Evolutionary conservation across 2,329 filamentous ascomycete species (phyloP), one percentile per base, ranked within the genome.

Genomic region (Monilinia vaccinii-corymbosi): DNA sequence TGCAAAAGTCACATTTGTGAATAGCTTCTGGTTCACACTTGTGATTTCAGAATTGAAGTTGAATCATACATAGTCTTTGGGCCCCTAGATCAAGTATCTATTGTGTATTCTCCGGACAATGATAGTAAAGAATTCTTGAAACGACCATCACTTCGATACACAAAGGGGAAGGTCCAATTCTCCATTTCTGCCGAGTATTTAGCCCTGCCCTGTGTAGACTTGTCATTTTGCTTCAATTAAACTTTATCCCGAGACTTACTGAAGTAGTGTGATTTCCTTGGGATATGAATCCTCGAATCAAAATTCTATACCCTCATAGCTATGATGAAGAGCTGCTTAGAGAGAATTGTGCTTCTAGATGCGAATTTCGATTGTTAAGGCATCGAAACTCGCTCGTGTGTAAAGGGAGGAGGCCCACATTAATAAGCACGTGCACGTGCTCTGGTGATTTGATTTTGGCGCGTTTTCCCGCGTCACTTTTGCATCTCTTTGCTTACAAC

Each of bases 401-500:
- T n/a, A 28, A 16, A 14, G 36, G 6, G 38, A 40, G 7, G 6
- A 6, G 2, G 16, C 7, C 3, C 6, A 28, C 25, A 28, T 28
- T 28, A 28, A 28, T 13, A 21, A 21, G 32, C 48, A 28, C n/a
- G 2, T 9, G n/a, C 50, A 52, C 50, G 50, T 52, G 38, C 4
- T 55, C 44, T 32, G 25, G 38, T 32, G 40, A 21, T 49, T 32
- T 2, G 28, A 21, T 42, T 55, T 32, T 44, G n/a, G 38, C 51
- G 51, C n/a, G 51, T 32, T 34, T 53, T 38, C 38, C 38, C 51
- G 38, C 51, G 51, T 55, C 28, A 44, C 50, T 53, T 44, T 36
- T 42, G 18, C 38, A 10, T 44, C n/a, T 18, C 44, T 44, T 21
- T 53, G 28, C 32, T 44, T 32, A 1, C 28, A 32, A 34, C 10